Evolutionary conservation across 1,284 basidiomycete genomes (phyloP).

Genomic region (Acaromyces ingoldii): DNA sequence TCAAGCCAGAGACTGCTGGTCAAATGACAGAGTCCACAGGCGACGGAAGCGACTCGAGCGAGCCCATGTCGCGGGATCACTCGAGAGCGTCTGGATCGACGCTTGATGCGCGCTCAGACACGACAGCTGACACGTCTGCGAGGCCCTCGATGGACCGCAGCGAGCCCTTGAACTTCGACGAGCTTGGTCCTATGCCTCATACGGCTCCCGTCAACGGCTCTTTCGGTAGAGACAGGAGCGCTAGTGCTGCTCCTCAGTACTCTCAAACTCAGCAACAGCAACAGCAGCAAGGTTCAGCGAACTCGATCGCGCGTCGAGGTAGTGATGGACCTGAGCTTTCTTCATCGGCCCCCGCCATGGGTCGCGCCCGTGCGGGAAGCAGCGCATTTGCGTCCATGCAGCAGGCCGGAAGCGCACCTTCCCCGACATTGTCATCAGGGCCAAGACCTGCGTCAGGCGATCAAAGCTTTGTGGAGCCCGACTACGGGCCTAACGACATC

Average conservation of each 20-base stretch:
- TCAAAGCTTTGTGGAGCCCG: conserved; percentile 23
- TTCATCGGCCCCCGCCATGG: too few relatives aligned
- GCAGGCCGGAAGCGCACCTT: too few relatives aligned
- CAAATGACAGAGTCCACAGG: conserved; percentile 10
- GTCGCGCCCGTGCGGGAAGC: too few relatives aligned
- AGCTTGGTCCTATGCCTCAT: neutral
- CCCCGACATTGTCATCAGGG: too few relatives aligned
- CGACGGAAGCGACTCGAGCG: conserved; percentile 20
- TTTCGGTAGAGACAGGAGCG: too few relatives aligned
- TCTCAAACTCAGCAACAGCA: too few relatives aligned
- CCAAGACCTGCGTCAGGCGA: too few relatives aligned
- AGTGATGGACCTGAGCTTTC: neutral
- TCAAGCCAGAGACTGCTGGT: neutral
- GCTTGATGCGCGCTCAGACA: conserved; percentile 21
- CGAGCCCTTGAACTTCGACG: neutral
- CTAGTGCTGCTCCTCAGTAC: too few relatives aligned
- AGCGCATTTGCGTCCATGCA: too few relatives aligned
- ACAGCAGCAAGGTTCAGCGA: neutral
- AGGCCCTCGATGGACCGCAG: conserved; percentile 29
- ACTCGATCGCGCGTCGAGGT: neutral
- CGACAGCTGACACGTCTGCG: conserved; percentile 34
- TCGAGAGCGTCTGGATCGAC: conserved; percentile 25
- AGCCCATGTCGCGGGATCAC: conserved; percentile 18
- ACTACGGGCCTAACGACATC: conserved; percentile 65
- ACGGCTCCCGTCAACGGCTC: conserved; percentile 5